Conservation (phyloP, 768 basidiomycete genomes). For the Suillus cothurnatus region DNA sequence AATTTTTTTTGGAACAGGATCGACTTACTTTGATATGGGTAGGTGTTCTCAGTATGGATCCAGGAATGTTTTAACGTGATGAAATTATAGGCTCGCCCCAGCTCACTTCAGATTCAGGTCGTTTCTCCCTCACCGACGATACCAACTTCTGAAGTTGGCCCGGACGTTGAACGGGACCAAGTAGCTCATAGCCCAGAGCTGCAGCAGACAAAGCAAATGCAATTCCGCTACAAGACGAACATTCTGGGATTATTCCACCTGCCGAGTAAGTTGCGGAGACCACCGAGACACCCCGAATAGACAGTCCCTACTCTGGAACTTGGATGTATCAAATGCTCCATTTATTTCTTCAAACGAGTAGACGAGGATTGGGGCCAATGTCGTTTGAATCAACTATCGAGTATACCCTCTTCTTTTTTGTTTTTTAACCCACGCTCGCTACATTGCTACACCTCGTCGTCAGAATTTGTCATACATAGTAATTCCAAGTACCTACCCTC, state of each 20-base stretch:
- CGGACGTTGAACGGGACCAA: neutral
- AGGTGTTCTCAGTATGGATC: neutral
- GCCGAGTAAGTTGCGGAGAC: neutral
- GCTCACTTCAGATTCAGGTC: neutral
- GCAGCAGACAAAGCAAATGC: neutral
- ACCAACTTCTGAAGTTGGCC: too few species aligned
- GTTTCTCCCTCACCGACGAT: neutral
- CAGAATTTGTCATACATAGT: neutral
- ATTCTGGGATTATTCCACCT: neutral
- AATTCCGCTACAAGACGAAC: neutral
- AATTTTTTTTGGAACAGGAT: neutral
- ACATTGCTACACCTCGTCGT: neutral
- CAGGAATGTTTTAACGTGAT: neutral
- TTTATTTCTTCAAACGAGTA: too few species aligned
- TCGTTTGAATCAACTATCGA: neutral
- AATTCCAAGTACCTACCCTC: neutral
- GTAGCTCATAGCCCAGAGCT: neutral
- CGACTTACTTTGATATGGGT: neutral
- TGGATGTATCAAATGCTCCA: neutral
- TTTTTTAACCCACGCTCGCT: neutral
- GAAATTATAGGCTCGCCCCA: neutral
- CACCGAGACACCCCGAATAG: neutral
- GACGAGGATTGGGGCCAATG: neutral
- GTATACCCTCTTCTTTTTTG: neutral
- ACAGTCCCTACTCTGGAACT: neutral